These are phyloP conservation scores for Magnolia officinalis DNA, from an alignment of 164 flowering plant genomes.

Conservation along the genomic window DNA sequence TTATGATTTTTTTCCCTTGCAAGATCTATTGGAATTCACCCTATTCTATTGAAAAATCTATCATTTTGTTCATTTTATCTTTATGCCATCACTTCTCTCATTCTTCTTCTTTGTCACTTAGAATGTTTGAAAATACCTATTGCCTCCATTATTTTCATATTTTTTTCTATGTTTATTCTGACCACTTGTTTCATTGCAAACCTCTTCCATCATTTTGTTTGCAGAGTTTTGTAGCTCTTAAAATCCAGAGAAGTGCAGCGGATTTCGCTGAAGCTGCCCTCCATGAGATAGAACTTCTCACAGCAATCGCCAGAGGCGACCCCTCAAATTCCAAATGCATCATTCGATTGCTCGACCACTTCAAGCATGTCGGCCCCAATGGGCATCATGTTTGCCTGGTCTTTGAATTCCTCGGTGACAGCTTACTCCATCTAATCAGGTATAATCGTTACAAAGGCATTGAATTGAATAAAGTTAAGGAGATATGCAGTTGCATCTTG, in stretches of 20 bases:
- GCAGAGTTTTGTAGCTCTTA: conserved; percentile 85
- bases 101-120: no score
- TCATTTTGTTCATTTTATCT: not conserved
- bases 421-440: conserved; percentile 64
- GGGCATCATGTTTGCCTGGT: conserved; percentile 95
- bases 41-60: not conserved
- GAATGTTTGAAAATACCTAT: no score
- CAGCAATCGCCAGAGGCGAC: conserved; percentile 67
- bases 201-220: conserved; percentile 3
- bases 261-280: conserved; percentile 85
- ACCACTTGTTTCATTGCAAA: not conserved
- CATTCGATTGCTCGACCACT: conserved; percentile 71
- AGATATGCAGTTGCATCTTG: conserved; percentile 77
- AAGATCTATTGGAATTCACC: no score
- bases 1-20: no score
- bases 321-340: conserved; percentile 56
- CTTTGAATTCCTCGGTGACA: conserved; percentile 90
- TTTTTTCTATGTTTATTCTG: not conserved
- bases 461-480: conserved; percentile 65
- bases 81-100: not conserved
- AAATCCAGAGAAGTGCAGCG: conserved; percentile 88
- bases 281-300: conserved; percentile 83
- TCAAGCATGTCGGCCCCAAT: conserved; percentile 90
- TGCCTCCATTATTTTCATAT: not conserved
- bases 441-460: conserved; percentile 69